Evolutionary conservation across 441 rosid genomes (phyloP).

Genomic region (Erysimum cheiri): DNA sequence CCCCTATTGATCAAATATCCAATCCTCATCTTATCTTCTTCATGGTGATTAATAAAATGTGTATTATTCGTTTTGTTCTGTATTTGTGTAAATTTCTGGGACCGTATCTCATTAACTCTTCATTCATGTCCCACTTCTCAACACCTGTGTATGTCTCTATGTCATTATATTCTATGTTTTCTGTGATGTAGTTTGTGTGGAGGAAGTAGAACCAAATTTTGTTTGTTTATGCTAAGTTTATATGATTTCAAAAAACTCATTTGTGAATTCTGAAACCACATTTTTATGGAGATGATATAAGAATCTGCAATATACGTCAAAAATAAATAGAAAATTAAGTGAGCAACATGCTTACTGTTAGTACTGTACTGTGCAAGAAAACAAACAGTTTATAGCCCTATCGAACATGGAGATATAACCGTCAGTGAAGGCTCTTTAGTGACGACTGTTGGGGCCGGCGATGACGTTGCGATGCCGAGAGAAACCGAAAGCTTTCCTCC

Average conservation of each 20-base stretch:
- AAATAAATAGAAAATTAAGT: background rate
- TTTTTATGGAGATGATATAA: background rate
- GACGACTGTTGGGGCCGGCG: no score
- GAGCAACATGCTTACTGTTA: background rate
- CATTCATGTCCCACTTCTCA: conserved; percentile 13
- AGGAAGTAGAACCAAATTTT: conserved; percentile 9
- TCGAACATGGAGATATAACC: background rate
- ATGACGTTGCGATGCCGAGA: background rate
- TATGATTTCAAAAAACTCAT: background rate
- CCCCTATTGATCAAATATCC: conserved; percentile 32
- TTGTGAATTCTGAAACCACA: background rate
- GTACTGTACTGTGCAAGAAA: background rate
- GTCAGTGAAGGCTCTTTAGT: background rate
- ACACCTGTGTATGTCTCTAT: conserved; percentile 16
- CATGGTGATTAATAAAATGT: conserved; percentile 19
- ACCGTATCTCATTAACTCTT: conserved; percentile 18
- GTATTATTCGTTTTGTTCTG: conserved; percentile 4
- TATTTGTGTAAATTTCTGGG: conserved; percentile 24
- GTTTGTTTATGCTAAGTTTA: conserved; percentile 1
- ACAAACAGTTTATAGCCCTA: no score
- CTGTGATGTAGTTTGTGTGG: conserved; percentile 12
- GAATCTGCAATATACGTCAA: background rate
- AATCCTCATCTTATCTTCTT: conserved; percentile 6
- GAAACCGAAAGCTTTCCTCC: background rate
- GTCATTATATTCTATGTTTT: background rate